These are phyloP conservation scores for Starmerella apicola DNA, from an alignment of 805 yeast genomes.

Conservation along the genomic window DNA sequence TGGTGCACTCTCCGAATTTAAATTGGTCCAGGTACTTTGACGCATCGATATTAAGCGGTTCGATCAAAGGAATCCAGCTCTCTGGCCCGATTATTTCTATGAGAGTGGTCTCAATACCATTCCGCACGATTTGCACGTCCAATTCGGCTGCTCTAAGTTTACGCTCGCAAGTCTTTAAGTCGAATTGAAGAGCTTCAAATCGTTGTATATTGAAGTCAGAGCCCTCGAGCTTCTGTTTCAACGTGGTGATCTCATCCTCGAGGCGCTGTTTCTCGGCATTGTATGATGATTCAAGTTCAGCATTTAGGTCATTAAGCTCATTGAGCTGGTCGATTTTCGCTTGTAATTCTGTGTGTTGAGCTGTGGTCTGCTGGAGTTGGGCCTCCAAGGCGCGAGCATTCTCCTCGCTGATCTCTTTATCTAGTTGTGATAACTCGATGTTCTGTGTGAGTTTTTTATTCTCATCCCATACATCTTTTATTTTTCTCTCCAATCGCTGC, in stretches of 20 bases:
- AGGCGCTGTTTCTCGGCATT: conserved; percentile 4
- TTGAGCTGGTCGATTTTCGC: conserved; percentile 15
- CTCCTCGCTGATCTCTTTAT: conserved; percentile 30
- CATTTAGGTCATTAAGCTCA: conserved; percentile 6
- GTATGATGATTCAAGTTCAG: conserved; percentile 12
- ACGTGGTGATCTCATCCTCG: neutral
- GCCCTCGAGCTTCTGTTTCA: neutral
- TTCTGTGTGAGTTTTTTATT: conserved; percentile 12
- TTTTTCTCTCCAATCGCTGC: conserved; percentile 15
- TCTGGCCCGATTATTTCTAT: neutral
- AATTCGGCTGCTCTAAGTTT: conserved; percentile 5
- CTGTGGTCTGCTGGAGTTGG: conserved; percentile 19
- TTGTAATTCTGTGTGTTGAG: conserved; percentile 19
- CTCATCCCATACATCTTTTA: conserved; percentile 20
- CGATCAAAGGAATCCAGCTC: conserved; percentile 4
- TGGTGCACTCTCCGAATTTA: conserved; percentile 1
- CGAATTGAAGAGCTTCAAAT: conserved; percentile 2
- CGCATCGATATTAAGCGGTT: conserved; percentile 2
- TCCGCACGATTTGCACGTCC: conserved; percentile 1
- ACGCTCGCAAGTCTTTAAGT: conserved; percentile 1
- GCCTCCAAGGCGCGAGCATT: conserved; percentile 23
- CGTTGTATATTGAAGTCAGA: neutral
- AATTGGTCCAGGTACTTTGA: neutral
- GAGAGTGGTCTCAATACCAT: conserved; percentile 3
- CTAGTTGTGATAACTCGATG: conserved; percentile 27